Conservation (phyloP, 257 asterid genomes). For the Scutellaria barbata region DNA sequence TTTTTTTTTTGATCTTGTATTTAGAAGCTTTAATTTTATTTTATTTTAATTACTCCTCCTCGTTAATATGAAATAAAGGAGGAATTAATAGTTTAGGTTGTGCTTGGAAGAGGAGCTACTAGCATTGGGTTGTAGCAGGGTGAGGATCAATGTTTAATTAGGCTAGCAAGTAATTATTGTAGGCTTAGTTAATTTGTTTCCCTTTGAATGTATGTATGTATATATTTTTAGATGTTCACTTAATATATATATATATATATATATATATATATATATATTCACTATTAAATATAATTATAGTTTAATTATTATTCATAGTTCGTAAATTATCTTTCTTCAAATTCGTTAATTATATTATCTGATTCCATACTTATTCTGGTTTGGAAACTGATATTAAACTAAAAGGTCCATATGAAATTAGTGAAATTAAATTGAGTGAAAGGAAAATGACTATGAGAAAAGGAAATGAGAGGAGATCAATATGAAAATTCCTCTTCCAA, state of each 20-base stretch:
- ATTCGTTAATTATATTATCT: too few relatives aligned
- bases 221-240: too few relatives aligned
- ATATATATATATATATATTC: too few relatives aligned
- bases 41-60: not conserved
- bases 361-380: too few relatives aligned
- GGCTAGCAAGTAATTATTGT: too few relatives aligned
- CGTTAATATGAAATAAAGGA: not conserved
- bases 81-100: not conserved
- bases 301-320: too few relatives aligned
- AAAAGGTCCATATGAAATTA: too few relatives aligned
- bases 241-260: too few relatives aligned
- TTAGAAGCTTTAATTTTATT: not conserved
- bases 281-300: too few relatives aligned
- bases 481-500: not conserved
- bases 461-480: too few relatives aligned
- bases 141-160: not conserved
- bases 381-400: too few relatives aligned
- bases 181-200: not conserved
- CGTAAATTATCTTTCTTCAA: too few relatives aligned
- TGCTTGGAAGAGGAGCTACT: not conserved
- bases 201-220: not conserved
- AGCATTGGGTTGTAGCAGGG: not conserved
- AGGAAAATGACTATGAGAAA: not conserved
- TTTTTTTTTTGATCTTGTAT: not conserved
- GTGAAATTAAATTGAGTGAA: not conserved